phyloP scores from a whole-genome alignment of 768 basidiomycete genomes.

The Auricularia sp. region DNA sequence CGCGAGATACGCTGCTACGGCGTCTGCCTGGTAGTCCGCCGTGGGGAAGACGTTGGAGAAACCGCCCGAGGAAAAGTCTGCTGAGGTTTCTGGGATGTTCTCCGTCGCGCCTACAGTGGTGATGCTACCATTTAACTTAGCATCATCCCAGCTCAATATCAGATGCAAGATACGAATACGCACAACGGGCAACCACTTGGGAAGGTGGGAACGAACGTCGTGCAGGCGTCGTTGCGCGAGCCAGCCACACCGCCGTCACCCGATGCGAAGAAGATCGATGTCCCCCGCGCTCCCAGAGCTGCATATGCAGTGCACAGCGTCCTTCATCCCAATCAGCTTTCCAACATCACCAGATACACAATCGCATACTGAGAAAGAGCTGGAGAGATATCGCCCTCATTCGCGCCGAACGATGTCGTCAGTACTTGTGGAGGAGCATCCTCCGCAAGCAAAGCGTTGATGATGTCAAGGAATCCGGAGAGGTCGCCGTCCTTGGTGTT shows the following conservation, averaged over 20 bases:
- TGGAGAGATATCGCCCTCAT: conserved; percentile 18
- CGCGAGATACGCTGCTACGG: conserved; percentile 13
- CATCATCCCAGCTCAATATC: background rate
- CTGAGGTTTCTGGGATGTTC: conserved; percentile 6
- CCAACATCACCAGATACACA: background rate
- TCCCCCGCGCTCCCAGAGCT: conserved; percentile 26
- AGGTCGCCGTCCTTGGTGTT: conserved; percentile 16
- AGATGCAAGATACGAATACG: conserved; percentile 3
- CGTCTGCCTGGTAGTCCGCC: conserved; percentile 8
- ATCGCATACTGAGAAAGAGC: conserved; percentile 18
- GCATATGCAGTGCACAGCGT: conserved; percentile 25
- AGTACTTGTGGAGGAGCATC: conserved; percentile 19
- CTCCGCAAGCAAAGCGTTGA: conserved; percentile 17
- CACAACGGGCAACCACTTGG: conserved; percentile 26
- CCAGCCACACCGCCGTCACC: conserved; percentile 30
- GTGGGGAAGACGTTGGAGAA: conserved; percentile 24
- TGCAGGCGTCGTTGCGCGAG: conserved; percentile 17
- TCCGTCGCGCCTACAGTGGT: background rate
- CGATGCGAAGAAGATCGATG: conserved; percentile 27
- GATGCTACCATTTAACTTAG: background rate
- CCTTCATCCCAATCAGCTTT: conserved; percentile 7
- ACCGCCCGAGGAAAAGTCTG: conserved; percentile 24
- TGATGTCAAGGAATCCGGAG: conserved; percentile 24
- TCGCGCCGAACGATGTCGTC: conserved; percentile 24
- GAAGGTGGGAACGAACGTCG: conserved; percentile 25